Percentiles rank a stretch among this genome's conserved stretches.
phyloP scores from a whole-genome alignment of 495 filamentous ascomycete species.

The Xanthoparmelia taractica region DNA sequence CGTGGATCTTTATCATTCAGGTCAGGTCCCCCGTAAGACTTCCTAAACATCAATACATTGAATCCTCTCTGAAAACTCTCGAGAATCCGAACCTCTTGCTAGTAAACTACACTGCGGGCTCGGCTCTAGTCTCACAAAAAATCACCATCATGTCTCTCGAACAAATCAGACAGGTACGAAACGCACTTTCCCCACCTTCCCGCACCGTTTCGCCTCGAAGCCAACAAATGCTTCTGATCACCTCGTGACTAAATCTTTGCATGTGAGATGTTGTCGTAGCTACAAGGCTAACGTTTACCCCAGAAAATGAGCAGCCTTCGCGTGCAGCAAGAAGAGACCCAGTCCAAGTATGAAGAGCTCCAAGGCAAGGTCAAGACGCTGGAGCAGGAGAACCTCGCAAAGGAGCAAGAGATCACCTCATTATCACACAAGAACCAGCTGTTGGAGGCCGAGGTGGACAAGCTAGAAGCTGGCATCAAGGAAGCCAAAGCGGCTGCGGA shows the following conservation, averaged over 20 bases:
- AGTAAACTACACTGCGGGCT: neutral
- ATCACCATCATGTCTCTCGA: conserved; percentile 25
- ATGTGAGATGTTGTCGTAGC: neutral
- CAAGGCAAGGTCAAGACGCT: conserved; percentile 76
- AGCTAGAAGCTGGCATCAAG: conserved; percentile 67
- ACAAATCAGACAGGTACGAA: conserved; percentile 31
- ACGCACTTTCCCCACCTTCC: conserved; percentile 4
- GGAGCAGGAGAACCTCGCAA: conserved; percentile 88
- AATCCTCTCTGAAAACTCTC: neutral
- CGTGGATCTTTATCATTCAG: conserved; percentile 1
- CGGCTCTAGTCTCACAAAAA: neutral
- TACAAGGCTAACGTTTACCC: conserved; percentile 10
- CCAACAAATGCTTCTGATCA: neutral
- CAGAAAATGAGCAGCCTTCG: conserved; percentile 94
- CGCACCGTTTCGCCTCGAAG: neutral
- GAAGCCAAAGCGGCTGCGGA: conserved; percentile 71
- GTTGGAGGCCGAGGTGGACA: conserved; percentile 85
- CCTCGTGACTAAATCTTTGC: neutral
- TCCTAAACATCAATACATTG: conserved; percentile 25
- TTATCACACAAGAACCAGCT: conserved; percentile 84
- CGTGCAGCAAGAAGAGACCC: conserved; percentile 77
- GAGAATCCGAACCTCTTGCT: neutral
- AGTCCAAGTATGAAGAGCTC: conserved; percentile 75
- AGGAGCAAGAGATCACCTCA: conserved; percentile 97
- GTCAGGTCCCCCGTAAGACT: conserved; percentile 15